Evolutionary conservation across 495 filamentous ascomycete species (phyloP).

Genomic region (Aspergillus asperescens): DNA sequence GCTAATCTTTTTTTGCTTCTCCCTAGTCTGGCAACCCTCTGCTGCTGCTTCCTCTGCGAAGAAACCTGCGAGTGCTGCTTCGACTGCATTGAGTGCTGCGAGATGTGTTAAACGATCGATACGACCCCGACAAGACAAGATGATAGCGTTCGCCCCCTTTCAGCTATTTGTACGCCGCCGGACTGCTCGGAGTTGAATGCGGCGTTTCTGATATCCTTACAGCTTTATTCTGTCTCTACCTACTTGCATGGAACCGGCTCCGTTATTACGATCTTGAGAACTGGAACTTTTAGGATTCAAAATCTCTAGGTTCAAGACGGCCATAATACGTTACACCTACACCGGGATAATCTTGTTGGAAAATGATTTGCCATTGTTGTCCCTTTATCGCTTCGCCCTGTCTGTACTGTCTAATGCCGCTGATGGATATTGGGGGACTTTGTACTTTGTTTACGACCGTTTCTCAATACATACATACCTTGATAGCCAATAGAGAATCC

Average conservation of each 20-base stretch:
- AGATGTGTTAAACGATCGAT: conserved; percentile 43
- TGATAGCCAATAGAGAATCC: no score
- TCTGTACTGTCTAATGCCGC: not conserved
- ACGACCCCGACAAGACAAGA: conserved; percentile 16
- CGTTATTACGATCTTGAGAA: no score
- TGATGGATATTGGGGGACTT: not conserved
- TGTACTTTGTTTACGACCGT: not conserved
- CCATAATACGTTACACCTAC: no score
- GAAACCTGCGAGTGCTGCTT: conserved; percentile 75
- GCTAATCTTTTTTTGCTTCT: conserved; percentile 11
- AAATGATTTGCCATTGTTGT: no score
- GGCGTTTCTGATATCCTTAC: conserved; percentile 1
- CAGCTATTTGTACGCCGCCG: conserved; percentile 4
- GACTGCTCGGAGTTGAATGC: conserved; percentile 5
- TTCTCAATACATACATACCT: no score
- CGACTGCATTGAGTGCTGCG: conserved; percentile 62
- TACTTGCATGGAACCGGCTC: not conserved
- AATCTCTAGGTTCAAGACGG: no score
- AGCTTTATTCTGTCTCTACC: not conserved
- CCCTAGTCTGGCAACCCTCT: conserved; percentile 58
- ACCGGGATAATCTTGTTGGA: no score
- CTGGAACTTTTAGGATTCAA: no score
- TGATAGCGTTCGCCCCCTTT: not conserved
- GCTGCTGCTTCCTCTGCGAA: conserved; percentile 75
- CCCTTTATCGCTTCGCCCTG: not conserved